Conservation (phyloP, 2,329 filamentous ascomycete genomes). For the Zymoseptoria ardabiliae region DNA sequence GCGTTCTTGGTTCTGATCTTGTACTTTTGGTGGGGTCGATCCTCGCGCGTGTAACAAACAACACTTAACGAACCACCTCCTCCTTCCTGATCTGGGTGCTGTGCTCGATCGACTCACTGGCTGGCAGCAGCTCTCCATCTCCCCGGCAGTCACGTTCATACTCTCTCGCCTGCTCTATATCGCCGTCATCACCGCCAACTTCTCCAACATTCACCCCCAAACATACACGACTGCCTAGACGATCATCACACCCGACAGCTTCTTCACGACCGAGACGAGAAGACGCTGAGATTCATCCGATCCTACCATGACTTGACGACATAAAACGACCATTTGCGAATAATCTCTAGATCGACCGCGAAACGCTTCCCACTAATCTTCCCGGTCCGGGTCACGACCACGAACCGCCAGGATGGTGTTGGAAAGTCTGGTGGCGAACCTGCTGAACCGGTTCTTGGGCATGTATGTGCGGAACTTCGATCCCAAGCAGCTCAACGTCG, state of each 20-base stretch:
- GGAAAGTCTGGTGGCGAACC: conserved; percentile 89
- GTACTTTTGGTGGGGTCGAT: neutral
- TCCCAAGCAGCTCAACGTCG: conserved; percentile 92
- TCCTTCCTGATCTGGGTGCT: neutral
- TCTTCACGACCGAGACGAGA: neutral
- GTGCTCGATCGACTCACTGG: neutral
- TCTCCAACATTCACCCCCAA: neutral
- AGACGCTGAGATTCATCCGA: neutral
- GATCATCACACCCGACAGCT: neutral
- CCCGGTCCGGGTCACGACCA: conserved; percentile 69
- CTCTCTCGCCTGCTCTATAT: neutral
- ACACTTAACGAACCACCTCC: neutral
- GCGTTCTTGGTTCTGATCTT: neutral
- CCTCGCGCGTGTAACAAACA: neutral
- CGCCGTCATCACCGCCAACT: neutral
- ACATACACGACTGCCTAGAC: neutral
- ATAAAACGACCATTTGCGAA: neutral
- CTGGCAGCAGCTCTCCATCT: neutral
- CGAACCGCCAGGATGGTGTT: conserved; percentile 63
- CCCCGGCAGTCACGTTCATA: neutral
- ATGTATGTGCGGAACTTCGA: conserved; percentile 99
- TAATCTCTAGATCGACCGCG: neutral
- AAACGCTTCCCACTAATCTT: conserved; percentile 3
- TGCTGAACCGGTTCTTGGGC: conserved; percentile 98
- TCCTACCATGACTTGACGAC: neutral